Percentiles rank a stretch among this genome's conserved stretches.
Conservation (phyloP, 345 rosid genomes). For the Raphanus raphanistrum region DNA sequence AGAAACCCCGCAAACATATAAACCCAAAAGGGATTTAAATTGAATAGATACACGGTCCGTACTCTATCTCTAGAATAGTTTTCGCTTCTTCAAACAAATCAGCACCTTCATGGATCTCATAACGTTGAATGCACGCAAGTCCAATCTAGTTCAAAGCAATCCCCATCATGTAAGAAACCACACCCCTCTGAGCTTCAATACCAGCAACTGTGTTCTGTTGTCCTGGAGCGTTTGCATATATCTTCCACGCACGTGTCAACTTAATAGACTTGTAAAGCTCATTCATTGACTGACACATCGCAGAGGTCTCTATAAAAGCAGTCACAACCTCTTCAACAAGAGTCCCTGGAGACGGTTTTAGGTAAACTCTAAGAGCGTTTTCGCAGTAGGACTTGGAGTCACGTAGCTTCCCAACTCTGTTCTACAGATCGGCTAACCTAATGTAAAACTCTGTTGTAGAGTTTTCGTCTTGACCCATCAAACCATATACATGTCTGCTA, state of each 20-base stretch:
- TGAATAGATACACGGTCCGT: slow-evolving; percentile 46
- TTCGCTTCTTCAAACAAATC: slow-evolving; percentile 90
- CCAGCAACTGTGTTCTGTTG: slow-evolving; percentile 80
- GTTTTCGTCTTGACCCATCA: slow-evolving; percentile 83
- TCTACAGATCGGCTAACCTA: slow-evolving; percentile 81
- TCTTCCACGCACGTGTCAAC: slow-evolving; percentile 65
- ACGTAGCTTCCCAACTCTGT: slow-evolving; percentile 70
- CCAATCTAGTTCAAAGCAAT: slow-evolving; percentile 91
- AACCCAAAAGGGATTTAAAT: no score
- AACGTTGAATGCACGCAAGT: slow-evolving; percentile 75
- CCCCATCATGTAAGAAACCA: slow-evolving; percentile 83
- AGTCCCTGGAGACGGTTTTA: slow-evolving; percentile 57
- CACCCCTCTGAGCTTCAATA: slow-evolving; percentile 92
- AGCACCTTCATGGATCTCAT: slow-evolving; percentile 76
- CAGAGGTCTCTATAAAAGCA: slow-evolving; percentile 79
- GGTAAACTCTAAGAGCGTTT: slow-evolving; percentile 72
- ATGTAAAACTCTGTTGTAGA: slow-evolving; percentile 76
- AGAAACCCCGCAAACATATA: no score
- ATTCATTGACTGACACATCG: slow-evolving; percentile 78
- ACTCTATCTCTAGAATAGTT: slow-evolving; percentile 72
- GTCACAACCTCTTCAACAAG: slow-evolving; percentile 72
- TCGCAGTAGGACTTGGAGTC: slow-evolving; percentile 83
- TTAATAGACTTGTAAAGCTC: slow-evolving; percentile 64
- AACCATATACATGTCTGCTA: slow-evolving; percentile 76
- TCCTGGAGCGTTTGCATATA: slow-evolving; percentile 59